Conservation (phyloP, 495 filamentous ascomycete species). For the Mytilinidion resinicola region DNA sequence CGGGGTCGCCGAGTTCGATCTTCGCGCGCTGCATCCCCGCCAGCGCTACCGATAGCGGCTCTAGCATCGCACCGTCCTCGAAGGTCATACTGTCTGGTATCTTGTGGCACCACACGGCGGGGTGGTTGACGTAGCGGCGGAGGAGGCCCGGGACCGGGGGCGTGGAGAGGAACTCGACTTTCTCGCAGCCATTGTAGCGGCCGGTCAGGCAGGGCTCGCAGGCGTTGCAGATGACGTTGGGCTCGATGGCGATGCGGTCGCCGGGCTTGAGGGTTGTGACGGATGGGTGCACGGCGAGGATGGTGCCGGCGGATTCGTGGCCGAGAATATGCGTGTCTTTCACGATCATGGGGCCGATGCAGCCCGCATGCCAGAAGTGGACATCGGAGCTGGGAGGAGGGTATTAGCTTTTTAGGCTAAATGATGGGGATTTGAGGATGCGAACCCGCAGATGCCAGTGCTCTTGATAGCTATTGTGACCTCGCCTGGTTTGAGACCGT, state of each 20-base stretch:
- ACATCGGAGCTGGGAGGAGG: slow-evolving; percentile 64
- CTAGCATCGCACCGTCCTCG: slow-evolving; percentile 79
- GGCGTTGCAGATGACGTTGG: slow-evolving; percentile 79
- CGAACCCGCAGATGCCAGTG: slow-evolving; percentile 88
- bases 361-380: slow-evolving; percentile 91
- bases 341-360: slow-evolving; percentile 93
- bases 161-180: slow-evolving; percentile 77
- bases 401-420: slow-evolving; percentile 12
- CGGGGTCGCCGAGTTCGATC: slow-evolving; percentile 73
- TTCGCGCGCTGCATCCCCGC: slow-evolving; percentile 75
- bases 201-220: slow-evolving; percentile 88
- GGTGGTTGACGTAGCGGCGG: slow-evolving; percentile 88
- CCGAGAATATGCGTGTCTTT: slow-evolving; percentile 80
- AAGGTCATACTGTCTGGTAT: slow-evolving; percentile 75
- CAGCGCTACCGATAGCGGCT: slow-evolving; percentile 79
- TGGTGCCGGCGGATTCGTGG: slow-evolving; percentile 82
- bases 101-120: slow-evolving; percentile 88
- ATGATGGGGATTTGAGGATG: slow-evolving; percentile 27
- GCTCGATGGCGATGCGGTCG: slow-evolving; percentile 86
- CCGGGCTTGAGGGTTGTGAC: slow-evolving; percentile 70
- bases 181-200: slow-evolving; percentile 87
- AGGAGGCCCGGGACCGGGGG: slow-evolving; percentile 84
- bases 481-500: slow-evolving; percentile 68
- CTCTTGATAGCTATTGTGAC: slow-evolving; percentile 80
- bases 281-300: slow-evolving; percentile 73